These are phyloP conservation scores for Lentinula sp. DNA, from an alignment of 768 basidiomycete species.

Conservation along the genomic window DNA sequence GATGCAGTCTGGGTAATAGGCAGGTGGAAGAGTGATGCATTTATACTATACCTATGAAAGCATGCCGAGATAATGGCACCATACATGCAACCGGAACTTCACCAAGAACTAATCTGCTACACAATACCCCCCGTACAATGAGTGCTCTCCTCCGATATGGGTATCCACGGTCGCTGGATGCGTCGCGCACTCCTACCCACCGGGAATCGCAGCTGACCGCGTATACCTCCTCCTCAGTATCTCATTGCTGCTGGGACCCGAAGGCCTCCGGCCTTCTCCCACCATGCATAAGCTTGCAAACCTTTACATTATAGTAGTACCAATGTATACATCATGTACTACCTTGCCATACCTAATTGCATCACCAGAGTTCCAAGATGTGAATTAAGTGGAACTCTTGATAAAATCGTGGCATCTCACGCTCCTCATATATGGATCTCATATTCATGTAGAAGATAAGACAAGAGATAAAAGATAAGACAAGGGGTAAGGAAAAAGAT, in stretches of 20 bases:
- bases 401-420: too few relatives aligned
- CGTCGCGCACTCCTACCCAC: background rate
- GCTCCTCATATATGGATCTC: too few relatives aligned
- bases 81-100: conserved; percentile 12
- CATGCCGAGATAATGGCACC: conserved; percentile 16
- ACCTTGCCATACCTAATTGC: too few relatives aligned
- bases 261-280: background rate
- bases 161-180: conserved; percentile 5
- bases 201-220: conserved; percentile 5
- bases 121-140: conserved; percentile 6
- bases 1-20: conserved; percentile 17
- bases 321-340: too few relatives aligned
- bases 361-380: too few relatives aligned
- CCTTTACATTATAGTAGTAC: too few relatives aligned
- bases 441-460: too few relatives aligned
- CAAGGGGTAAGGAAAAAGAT: too few relatives aligned
- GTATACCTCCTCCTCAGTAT: background rate
- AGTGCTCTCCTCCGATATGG: background rate
- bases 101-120: conserved; percentile 2
- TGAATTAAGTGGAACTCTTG: too few relatives aligned
- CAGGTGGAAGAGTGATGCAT: conserved; percentile 17
- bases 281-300: background rate
- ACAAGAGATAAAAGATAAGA: too few relatives aligned
- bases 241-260: background rate
- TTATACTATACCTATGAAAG: conserved; percentile 13